These are phyloP conservation scores for Laetiporus sulphureus DNA, from an alignment of 1,284 basidiomycete genomes.

Conservation along the genomic window DNA sequence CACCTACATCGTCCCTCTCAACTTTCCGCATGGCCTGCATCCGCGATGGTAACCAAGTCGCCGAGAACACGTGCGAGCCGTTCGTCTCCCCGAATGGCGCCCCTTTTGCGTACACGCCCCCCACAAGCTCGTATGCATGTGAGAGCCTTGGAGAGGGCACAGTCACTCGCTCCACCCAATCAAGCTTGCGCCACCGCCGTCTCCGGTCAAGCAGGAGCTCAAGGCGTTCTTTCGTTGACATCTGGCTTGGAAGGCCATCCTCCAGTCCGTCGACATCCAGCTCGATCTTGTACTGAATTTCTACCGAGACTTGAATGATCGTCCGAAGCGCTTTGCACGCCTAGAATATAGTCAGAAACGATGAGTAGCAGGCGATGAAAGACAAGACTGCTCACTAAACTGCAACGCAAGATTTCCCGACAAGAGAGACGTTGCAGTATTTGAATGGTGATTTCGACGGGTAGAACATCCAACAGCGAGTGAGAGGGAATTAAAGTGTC, in stretches of 20 bases:
- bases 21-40: constrained; percentile 14
- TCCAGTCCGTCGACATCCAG: constrained; percentile 39
- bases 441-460: too few relatives aligned
- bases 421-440: too few relatives aligned
- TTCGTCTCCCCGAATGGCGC: constrained; percentile 13
- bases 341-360: too few relatives aligned
- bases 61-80: constrained; percentile 28
- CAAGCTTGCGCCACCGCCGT: constrained; percentile 34
- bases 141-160: constrained; percentile 35
- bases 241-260: constrained; percentile 22
- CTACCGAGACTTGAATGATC: constrained; percentile 31
- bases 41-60: constrained; percentile 34
- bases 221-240: constrained; percentile 33
- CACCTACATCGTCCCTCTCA: constrained; percentile 32
- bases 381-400: too few relatives aligned
- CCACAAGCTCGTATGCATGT: constrained; percentile 52
- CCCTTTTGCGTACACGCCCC: constrained; percentile 45
- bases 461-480: too few relatives aligned
- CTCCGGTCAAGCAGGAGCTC: constrained; percentile 32
- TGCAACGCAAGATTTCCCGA: too few relatives aligned
- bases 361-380: too few relatives aligned
- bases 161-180: constrained; percentile 24
- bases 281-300: constrained; percentile 44
- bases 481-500: too few relatives aligned
- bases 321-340: too few relatives aligned